Percentiles rank a stretch among this genome's conserved stretches.
These are phyloP conservation scores for Candida alai DNA, from an alignment of 805 yeast species.

Conservation along the genomic window DNA sequence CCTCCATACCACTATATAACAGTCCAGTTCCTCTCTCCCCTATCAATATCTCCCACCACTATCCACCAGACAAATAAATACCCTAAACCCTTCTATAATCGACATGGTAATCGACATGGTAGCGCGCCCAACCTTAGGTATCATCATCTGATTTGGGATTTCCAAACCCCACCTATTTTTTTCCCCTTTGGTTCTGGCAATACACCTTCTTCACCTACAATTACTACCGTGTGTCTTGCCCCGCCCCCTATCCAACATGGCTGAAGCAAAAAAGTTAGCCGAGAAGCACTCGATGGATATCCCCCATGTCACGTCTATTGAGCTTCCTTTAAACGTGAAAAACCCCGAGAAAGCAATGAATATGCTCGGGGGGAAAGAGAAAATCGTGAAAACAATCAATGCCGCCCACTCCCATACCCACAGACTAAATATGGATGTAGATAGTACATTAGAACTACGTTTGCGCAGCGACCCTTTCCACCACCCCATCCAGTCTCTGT, in stretches of 20 bases:
- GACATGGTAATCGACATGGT: no score
- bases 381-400: constrained; percentile 40
- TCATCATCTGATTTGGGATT: no score
- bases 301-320: constrained; percentile 72
- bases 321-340: constrained; percentile 69
- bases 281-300: constrained; percentile 52
- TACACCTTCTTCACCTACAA: no score
- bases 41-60: no score
- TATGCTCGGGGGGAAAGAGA: constrained; percentile 63
- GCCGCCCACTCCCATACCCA: constrained; percentile 22
- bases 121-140: no score
- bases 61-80: no score
- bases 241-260: neutral
- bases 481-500: constrained; percentile 61
- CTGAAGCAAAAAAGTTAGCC: constrained; percentile 3
- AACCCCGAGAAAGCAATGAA: constrained; percentile 59
- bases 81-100: no score
- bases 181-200: no score
- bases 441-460: constrained; percentile 37
- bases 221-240: neutral
- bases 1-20: no score
- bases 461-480: constrained; percentile 43
- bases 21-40: no score
- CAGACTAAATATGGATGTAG: constrained; percentile 22
- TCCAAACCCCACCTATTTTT: no score